Evolutionary conservation across 2,329 filamentous ascomycete genomes (phyloP), one percentile per base, ranked within the genome.

Genomic region (Pseudogymnoascus sp.): DNA sequence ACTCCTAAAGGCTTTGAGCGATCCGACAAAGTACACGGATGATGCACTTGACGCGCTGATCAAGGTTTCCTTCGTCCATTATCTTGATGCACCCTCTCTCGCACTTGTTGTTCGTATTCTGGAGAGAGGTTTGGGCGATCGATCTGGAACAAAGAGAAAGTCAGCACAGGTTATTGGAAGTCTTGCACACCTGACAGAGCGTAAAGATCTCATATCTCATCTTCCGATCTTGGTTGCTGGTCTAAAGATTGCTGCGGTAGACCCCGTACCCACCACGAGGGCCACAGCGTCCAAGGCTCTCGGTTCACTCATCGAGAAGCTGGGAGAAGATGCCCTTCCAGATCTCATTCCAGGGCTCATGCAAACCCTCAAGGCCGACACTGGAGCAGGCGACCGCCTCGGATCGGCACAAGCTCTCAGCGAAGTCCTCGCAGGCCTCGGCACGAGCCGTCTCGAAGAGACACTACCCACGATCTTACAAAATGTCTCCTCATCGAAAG

Each of bases 41-140:
- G 90, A 95, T 68, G 94, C 94, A 14, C 80, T 99, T 65, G 93
- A 99, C 74, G 82, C 91, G 0, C 83, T 99, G 64, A 97, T 99
- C 79, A 97, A 96, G 77, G 90, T 99, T n/a, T 92, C 92, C 59
- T 99, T 99, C 73, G 87, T 97, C 12, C 94, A 99, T 77, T 99
- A 97, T 73, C 83, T 99, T n/a, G 94, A 99, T 75, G 91, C 95
- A 0, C 94, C 94, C 4, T 99, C 95, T 1, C 81, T 99, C 70
- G 94, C 94, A 18, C 83, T 99, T 62, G 91, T 99, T 67, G 95
- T 94, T 56, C 91, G 94, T 66, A 97, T 99, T 69, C 80, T 99
- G 37, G 92, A 99, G 76, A 90, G 95, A 73, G 94, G 94, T 64
- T 79, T 99, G 42, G 86, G 86, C 63, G 94, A 97, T 73, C 84